Percentiles rank a stretch among this genome's conserved stretches.
phyloP scores from a whole-genome alignment of 139 green algal species.

The Auxenochlorella protothecoides region DNA sequence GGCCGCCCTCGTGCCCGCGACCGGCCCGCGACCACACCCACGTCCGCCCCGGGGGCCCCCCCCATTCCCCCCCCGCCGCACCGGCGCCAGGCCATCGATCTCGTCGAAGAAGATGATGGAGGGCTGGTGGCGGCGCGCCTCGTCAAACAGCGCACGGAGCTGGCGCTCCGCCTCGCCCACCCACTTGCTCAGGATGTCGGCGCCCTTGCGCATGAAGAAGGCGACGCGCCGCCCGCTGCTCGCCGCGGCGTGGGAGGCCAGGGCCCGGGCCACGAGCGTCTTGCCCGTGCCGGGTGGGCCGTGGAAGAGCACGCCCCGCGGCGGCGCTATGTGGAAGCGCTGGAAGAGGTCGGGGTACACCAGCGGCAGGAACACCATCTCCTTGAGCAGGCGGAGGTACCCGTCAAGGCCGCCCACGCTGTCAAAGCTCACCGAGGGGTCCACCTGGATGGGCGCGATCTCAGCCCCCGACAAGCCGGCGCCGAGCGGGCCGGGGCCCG shows the following conservation, averaged over 20 bases:
- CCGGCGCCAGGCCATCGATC: slow-evolving; percentile 72
- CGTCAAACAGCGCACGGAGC: slow-evolving; percentile 87
- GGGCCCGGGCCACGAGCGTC: slow-evolving; percentile 82
- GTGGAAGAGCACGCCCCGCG: slow-evolving; percentile 85
- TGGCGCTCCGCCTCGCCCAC: slow-evolving; percentile 90
- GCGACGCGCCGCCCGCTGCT: slow-evolving; percentile 46
- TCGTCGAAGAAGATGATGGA: slow-evolving; percentile 86
- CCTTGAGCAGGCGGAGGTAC: slow-evolving; percentile 80
- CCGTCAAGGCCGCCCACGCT: slow-evolving; percentile 75
- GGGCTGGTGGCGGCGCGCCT: slow-evolving; percentile 60
- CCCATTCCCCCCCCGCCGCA: slow-evolving; percentile 9
- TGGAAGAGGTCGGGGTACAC: slow-evolving; percentile 91
- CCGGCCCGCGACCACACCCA: too few relatives aligned
- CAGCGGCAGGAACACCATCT: slow-evolving; percentile 95
- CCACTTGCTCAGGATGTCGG: slow-evolving; percentile 91
- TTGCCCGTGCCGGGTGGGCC: slow-evolving; percentile 90
- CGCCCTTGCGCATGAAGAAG: slow-evolving; percentile 97
- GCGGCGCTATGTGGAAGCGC: slow-evolving; percentile 72
- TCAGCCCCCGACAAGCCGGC: neutral
- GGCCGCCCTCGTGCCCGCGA: too few relatives aligned
- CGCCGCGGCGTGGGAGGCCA: slow-evolving; percentile 67
- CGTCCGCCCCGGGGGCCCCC: too few relatives aligned
- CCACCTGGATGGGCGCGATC: slow-evolving; percentile 75
- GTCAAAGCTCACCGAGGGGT: slow-evolving; percentile 78
- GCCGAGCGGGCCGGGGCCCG: too few relatives aligned